Base-by-base conservation (phyloP, 345 rosid genomes). In the Citrus unshiu region DNA sequence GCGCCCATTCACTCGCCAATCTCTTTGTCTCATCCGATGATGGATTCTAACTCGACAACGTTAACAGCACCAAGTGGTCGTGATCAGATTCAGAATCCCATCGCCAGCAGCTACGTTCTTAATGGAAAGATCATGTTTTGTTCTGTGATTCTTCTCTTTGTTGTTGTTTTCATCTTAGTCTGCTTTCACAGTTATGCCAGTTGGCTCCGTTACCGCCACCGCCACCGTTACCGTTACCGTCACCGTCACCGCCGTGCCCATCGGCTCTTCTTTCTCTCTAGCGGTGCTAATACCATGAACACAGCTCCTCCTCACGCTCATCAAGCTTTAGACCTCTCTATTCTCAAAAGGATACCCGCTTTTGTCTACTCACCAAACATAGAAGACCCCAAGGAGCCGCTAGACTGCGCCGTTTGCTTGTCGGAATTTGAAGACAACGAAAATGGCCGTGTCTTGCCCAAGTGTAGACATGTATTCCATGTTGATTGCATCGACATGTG, bases 401-500 rank as follows among this genome's bases (percentile, higher is more conserved):
- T 73, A 16, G 91, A 88, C 67, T 92, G 98, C 77, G 86, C 93
- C 30, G 92, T 93, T 43, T 95, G 99, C 84, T 79, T 93, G 77
- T 91, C 89, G 4, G 97, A 93, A 72, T 95, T 95, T 68, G 89
- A 91, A 58, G 86, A 90, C 70, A 86, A 87, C 3, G 98, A 95
- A 72, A 60, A 72, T 74, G 98, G 86, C 64, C 92, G 97, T 70
- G 73, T 78, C 30, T 80, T 95, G 73, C 96, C 97, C 7, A 81
- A 79, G 40, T 95, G 99, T 68, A 84, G 84, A 19, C 99, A 95
- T 72, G 77, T 83, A 49, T 95, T 95, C 76, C 99, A 95, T 68
- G 88, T 85, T 2, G 96, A 87, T 14, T 95, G 98, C 77, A 92
- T 93, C 75, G 98, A 93, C 64, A 85, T 86, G 88, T 95, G 99